These are phyloP conservation scores for Penicillium arizonense DNA, from an alignment of 495 filamentous ascomycete species.

Conservation along the genomic window DNA sequence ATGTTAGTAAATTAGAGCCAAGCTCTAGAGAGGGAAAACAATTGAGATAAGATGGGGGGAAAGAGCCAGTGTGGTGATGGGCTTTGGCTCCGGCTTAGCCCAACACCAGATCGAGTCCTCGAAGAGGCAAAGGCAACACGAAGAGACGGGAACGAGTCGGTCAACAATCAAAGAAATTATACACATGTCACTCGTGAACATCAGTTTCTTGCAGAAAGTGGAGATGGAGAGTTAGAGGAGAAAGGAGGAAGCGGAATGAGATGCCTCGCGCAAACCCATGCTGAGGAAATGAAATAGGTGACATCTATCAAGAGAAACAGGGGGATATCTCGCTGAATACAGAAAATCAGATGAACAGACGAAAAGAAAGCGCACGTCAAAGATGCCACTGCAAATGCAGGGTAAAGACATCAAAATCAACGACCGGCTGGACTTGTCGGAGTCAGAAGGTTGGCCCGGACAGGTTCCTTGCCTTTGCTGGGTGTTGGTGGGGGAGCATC, in stretches of 20 bases:
- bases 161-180: slow-evolving; percentile 25
- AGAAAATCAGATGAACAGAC: slow-evolving; percentile 19
- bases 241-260: slow-evolving; percentile 9
- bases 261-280: slow-evolving; percentile 23
- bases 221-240: neutral
- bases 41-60: neutral
- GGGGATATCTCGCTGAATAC: slow-evolving; percentile 25
- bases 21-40: neutral
- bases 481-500: slow-evolving; percentile 14
- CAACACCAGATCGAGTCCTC: neutral
- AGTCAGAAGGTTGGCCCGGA: slow-evolving; percentile 13
- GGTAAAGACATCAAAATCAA: slow-evolving; percentile 2
- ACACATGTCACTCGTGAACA: slow-evolving; percentile 42
- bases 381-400: slow-evolving; percentile 1
- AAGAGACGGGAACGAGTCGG: slow-evolving; percentile 15
- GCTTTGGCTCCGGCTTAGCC: neutral
- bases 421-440: neutral
- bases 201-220: slow-evolving; percentile 22
- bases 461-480: slow-evolving; percentile 28
- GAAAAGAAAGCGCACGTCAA: slow-evolving; percentile 9
- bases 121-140: slow-evolving; percentile 2
- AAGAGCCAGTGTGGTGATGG: neutral
- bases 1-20: slow-evolving; percentile 13
- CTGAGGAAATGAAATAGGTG: slow-evolving; percentile 12
- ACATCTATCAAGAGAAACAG: slow-evolving; percentile 28